Percentiles rank a stretch among this genome's conserved stretches.
These are phyloP conservation scores for Coleophoma cylindrospora DNA, from an alignment of 2,329 filamentous ascomycete genomes.

Conservation along the genomic window DNA sequence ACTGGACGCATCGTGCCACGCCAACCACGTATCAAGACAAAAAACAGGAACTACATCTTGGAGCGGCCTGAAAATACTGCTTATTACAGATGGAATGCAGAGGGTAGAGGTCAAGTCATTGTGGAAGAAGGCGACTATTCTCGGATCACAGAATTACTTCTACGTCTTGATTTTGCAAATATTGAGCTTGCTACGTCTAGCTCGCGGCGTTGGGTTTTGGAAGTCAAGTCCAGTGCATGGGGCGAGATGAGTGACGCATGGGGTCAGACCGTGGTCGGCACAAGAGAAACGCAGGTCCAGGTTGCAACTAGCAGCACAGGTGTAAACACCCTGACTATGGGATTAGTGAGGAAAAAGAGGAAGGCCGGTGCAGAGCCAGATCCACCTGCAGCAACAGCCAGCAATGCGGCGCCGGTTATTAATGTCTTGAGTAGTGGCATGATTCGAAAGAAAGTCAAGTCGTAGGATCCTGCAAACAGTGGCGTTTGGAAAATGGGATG, in stretches of 20 bases:
- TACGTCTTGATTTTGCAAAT: conserved; percentile 70
- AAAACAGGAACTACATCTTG: conserved; percentile 43
- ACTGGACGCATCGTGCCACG: conserved; percentile 59
- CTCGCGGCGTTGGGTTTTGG: conserved; percentile 65
- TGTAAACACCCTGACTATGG: conserved; percentile 30
- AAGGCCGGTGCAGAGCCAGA: conserved; percentile 26
- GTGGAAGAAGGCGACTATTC: conserved; percentile 62
- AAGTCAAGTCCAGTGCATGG: conserved; percentile 46
- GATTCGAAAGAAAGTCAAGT: conserved; percentile 53
- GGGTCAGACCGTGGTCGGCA: conserved; percentile 46
- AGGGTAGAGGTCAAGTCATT: conserved; percentile 58
- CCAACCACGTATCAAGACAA: conserved; percentile 59
- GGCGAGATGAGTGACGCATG: conserved; percentile 35
- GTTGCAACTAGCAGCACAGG: conserved; percentile 9
- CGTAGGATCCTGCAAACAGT: no score
- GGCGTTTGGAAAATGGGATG: no score
- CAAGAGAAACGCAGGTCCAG: conserved; percentile 22
- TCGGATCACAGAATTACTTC: conserved; percentile 61
- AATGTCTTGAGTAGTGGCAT: conserved; percentile 46
- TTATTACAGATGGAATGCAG: conserved; percentile 61
- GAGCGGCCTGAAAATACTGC: conserved; percentile 47
- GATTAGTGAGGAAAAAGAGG: conserved; percentile 45
- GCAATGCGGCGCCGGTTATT: conserved; percentile 17
- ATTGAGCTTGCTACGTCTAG: conserved; percentile 57
- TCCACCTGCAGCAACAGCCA: conserved; percentile 1